Percentiles rank a stretch among this genome's conserved stretches.
Evolutionary conservation across 2,329 filamentous ascomycete genomes (phyloP).

Genomic region (Colletotrichum navitas): DNA sequence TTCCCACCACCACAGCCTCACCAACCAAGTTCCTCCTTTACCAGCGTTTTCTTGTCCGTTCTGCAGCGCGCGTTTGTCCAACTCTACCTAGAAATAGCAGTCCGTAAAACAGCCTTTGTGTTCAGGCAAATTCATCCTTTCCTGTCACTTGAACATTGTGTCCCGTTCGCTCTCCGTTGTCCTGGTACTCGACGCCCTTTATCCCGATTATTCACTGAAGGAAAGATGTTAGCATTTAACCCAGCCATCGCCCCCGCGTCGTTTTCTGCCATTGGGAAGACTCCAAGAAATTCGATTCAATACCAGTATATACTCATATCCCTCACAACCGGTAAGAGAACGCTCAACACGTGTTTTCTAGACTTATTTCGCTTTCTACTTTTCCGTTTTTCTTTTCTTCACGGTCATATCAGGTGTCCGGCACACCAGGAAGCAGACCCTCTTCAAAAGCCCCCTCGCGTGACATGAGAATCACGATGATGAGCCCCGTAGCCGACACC

Average conservation of each 20-base stretch:
- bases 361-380: not conserved
- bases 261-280: not conserved
- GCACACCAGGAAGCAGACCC: not conserved
- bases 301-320: not conserved
- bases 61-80: not conserved
- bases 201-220: not conserved
- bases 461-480: not conserved
- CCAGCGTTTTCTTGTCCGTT: not conserved
- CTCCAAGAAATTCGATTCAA: not conserved
- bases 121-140: not conserved
- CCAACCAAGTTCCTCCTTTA: not conserved
- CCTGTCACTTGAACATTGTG: not conserved
- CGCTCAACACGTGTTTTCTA: not conserved
- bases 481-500: not conserved
- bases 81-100: constrained; percentile 9
- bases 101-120: not conserved
- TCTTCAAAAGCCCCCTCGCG: not conserved
- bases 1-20: not conserved
- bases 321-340: not conserved
- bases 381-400: not conserved
- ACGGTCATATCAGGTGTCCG: not conserved
- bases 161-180: not conserved
- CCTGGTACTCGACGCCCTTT: not conserved
- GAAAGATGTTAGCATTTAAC: not conserved
- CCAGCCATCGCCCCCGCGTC: not conserved